Percentiles rank a stretch among this genome's conserved stretches.
These are phyloP conservation scores for Botrytis pseudocinerea DNA, from an alignment of 2,329 filamentous ascomycete genomes.

Conservation along the genomic window DNA sequence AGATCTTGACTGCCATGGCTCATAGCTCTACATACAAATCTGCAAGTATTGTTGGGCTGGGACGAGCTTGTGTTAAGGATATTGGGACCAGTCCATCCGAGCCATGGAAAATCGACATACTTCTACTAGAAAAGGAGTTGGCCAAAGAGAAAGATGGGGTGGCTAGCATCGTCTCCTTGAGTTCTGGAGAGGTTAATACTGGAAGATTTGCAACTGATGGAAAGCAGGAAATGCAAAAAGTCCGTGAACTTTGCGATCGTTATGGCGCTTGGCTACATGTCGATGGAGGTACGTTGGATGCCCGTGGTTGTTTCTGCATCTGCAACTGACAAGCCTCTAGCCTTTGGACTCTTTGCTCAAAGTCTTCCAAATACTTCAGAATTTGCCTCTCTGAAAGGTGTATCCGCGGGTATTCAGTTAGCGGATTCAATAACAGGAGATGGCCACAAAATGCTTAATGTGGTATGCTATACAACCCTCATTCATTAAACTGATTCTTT, in stretches of 20 bases:
- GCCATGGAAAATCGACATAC: slow-evolving; percentile 71
- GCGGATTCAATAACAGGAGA: slow-evolving; percentile 87
- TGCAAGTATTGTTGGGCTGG: slow-evolving; percentile 78
- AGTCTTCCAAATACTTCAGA: slow-evolving; percentile 58
- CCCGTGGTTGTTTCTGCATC: no score
- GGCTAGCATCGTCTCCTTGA: slow-evolving; percentile 77
- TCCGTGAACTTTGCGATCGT: slow-evolving; percentile 70
- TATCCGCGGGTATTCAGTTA: slow-evolving; percentile 67
- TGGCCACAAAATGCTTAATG: slow-evolving; percentile 89
- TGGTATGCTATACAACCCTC: slow-evolving; percentile 52
- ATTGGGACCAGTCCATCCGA: slow-evolving; percentile 53
- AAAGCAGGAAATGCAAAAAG: slow-evolving; percentile 46
- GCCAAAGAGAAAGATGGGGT: slow-evolving; percentile 47
- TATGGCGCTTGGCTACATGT: slow-evolving; percentile 85
- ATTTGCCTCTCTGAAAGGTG: slow-evolving; percentile 54
- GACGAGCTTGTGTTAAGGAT: slow-evolving; percentile 65
- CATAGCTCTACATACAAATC: slow-evolving; percentile 87
- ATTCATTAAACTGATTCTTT: background rate
- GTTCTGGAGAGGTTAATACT: slow-evolving; percentile 88
- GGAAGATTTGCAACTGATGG: slow-evolving; percentile 71
- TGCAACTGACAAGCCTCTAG: slow-evolving; percentile 42
- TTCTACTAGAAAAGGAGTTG: slow-evolving; percentile 62
- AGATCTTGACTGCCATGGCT: slow-evolving; percentile 76
- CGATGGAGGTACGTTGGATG: slow-evolving; percentile 62
- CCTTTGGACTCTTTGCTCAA: slow-evolving; percentile 82